Conservation (phyloP, 306 rosid genomes). For the Sesbania bispinosa region DNA sequence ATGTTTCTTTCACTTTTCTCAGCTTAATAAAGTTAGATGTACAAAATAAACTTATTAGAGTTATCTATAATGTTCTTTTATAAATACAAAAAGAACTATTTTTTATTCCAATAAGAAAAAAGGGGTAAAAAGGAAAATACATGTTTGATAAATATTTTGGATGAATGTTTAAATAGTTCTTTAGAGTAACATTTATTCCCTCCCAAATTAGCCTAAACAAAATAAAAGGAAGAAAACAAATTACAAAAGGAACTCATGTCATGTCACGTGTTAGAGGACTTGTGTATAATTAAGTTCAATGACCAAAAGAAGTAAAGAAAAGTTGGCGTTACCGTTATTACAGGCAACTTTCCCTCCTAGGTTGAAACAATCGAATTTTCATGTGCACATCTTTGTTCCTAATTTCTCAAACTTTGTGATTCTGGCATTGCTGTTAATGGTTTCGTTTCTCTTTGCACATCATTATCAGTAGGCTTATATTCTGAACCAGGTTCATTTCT, state of each 20-base stretch:
- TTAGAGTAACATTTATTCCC: too few species aligned
- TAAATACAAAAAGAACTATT: too few species aligned
- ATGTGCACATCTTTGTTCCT: constrained; percentile 7
- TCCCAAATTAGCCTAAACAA: too few species aligned
- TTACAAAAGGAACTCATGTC: background rate
- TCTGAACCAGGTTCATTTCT: constrained; percentile 18
- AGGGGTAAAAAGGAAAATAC: too few species aligned
- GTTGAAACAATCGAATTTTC: background rate
- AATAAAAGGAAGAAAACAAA: background rate
- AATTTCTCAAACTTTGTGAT: constrained; percentile 18
- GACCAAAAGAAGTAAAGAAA: background rate
- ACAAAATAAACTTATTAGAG: too few species aligned
- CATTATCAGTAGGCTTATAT: background rate
- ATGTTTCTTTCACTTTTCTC: background rate
- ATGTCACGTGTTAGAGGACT: background rate
- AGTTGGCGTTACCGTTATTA: constrained; percentile 12
- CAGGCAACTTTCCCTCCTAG: constrained; percentile 44
- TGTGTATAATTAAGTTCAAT: background rate
- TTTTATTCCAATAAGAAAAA: background rate
- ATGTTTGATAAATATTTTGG: background rate
- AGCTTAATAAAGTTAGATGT: too few species aligned
- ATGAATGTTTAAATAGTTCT: too few species aligned
- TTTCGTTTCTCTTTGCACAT: background rate
- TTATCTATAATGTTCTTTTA: background rate
- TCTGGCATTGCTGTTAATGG: constrained; percentile 20